These are phyloP conservation scores for Lotmaria passim DNA, from an alignment of 208 protist species.

Conservation along the genomic window DNA sequence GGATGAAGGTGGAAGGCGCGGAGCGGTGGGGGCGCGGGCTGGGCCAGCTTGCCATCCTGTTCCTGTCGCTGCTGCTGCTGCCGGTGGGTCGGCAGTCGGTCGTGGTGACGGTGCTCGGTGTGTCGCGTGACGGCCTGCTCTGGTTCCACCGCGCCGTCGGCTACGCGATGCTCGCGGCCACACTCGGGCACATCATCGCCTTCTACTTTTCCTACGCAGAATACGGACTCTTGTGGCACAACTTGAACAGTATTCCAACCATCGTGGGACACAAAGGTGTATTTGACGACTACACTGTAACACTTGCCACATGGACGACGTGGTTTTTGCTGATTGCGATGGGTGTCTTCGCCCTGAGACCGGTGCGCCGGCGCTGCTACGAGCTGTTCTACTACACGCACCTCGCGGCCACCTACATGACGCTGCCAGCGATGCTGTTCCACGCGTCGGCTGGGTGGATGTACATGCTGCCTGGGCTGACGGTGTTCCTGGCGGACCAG, in stretches of 20 bases:
- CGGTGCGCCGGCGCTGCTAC: slow-evolving; percentile 55
- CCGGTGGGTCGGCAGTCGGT: slow-evolving; percentile 58
- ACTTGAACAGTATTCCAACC: slow-evolving; percentile 32
- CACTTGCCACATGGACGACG: slow-evolving; percentile 43
- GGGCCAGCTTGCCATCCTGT: slow-evolving; percentile 62
- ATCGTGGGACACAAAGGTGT: slow-evolving; percentile 24
- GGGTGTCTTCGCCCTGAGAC: slow-evolving; percentile 48
- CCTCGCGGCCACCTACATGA: slow-evolving; percentile 49
- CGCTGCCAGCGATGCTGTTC: slow-evolving; percentile 53
- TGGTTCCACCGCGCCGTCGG: slow-evolving; percentile 61
- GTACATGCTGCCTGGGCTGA: slow-evolving; percentile 63
- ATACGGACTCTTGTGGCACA: slow-evolving; percentile 33
- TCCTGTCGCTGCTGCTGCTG: slow-evolving; percentile 65
- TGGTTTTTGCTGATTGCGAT: slow-evolving; percentile 53
- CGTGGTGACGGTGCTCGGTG: slow-evolving; percentile 48
- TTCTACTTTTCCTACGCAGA: slow-evolving; percentile 34
- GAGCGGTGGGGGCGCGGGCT: slow-evolving; percentile 54
- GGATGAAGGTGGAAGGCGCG: slow-evolving; percentile 8
- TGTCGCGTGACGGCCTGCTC: slow-evolving; percentile 58
- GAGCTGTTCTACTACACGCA: slow-evolving; percentile 81
- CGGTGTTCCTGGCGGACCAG: slow-evolving; percentile 59
- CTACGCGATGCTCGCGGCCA: slow-evolving; percentile 37
- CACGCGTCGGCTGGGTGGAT: slow-evolving; percentile 65
- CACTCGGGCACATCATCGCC: slow-evolving; percentile 37
- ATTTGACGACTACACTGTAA: slow-evolving; percentile 46